These are phyloP conservation scores for Wallacemonas sp. DNA, from an alignment of 208 protist species.

Conservation along the genomic window DNA sequence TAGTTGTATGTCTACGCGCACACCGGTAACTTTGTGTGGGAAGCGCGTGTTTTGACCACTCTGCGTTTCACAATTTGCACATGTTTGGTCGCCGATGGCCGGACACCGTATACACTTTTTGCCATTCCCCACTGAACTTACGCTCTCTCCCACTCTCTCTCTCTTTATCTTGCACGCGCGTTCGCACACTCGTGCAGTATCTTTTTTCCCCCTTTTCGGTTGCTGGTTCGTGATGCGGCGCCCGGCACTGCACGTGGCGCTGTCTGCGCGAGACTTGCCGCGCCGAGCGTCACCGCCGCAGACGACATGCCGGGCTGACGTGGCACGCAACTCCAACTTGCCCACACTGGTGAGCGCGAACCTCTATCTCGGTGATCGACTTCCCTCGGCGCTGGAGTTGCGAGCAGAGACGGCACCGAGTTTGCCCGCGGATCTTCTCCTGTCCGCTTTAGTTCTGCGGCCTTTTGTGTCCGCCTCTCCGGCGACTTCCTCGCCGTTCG, in stretches of 20 bases:
- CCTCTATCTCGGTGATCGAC: neutral
- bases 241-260: neutral
- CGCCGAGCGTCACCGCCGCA: too few species aligned
- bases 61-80: too few species aligned
- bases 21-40: too few species aligned
- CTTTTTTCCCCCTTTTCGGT: neutral
- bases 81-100: too few species aligned
- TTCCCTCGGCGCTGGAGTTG: neutral
- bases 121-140: neutral
- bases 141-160: neutral
- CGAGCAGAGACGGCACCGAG: neutral
- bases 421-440: neutral
- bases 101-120: too few species aligned
- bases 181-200: neutral
- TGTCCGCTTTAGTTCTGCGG: neutral
- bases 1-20: too few species aligned
- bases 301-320: too few species aligned
- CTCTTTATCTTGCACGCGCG: neutral
- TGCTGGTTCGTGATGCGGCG: neutral
- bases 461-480: neutral
- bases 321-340: neutral
- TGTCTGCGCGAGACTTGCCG: too few species aligned
- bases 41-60: too few species aligned
- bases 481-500: constrained; percentile 3
- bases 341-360: neutral